Evolutionary conservation across 352 stramenopile species (phyloP), one percentile per base, ranked within the genome.

Genomic region (Pythium biforme): DNA sequence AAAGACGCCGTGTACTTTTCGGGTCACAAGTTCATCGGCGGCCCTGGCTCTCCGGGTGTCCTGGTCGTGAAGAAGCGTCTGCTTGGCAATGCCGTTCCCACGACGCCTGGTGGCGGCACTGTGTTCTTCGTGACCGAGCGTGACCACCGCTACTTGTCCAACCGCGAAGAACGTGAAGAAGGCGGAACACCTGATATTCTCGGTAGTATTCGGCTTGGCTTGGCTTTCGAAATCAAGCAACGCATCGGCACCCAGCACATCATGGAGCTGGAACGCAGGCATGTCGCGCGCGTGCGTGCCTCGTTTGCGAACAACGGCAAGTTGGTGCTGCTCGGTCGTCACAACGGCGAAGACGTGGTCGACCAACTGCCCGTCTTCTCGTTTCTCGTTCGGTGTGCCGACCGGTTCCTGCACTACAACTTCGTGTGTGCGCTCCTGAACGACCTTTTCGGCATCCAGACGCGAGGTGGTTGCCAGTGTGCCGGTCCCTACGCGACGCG

Each of bases 401-500:
- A 73, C 9, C 49, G 85, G 22, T 98, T 97, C 68, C 71, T 99
- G 19, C 96, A 99, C 70, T 98, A 95, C 74, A 98, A 98, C 64
- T 98, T 98, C 70, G 94, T 98, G 11, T 97, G 88, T 57, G 90
- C 92, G 41, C 73, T 99, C 27, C 74, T 98, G 10, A 98, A 98
- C 68, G 96, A 99, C 74, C 69, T 99, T 0, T 99, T 98, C 73
- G 96, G 96, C 15, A 96, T 99, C 49, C 96, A 99, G 81, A 73
- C 75, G 20, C 77, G 96, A 17, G 59, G 65, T 23, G 65, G 65
- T 23, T 72, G 65, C 40, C 65, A 72, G 54, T 72, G 65, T 45
- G 90, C 95, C 25, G 96, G 96, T 48, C 95, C 94, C 2, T 99
- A 98, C 66, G 90, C 86, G 20, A 89, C 96, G 54, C 70, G 74